phyloP scores from a whole-genome alignment of 2,329 filamentous ascomycete genomes.

The Aciculosporium take region DNA sequence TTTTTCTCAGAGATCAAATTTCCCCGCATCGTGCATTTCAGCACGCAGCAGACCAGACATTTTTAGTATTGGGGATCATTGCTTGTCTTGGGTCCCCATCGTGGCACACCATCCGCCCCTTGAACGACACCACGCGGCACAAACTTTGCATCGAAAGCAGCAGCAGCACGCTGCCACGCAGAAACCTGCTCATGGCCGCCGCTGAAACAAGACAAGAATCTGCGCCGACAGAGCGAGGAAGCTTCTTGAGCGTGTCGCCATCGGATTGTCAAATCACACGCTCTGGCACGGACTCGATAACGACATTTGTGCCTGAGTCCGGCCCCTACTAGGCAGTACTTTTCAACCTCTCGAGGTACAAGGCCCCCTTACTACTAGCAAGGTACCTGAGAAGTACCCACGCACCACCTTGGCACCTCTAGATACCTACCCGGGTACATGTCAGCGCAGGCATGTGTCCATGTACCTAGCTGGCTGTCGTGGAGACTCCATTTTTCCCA shows the following conservation, averaged over 20 bases:
- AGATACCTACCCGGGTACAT: too few relatives aligned
- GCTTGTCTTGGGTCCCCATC: slow-evolving; percentile 2
- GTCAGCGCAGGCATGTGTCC: too few relatives aligned
- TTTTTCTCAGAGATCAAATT: neutral
- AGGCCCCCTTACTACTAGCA: too few relatives aligned
- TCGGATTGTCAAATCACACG: slow-evolving; percentile 2
- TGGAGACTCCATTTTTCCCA: neutral
- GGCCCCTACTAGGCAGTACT: too few relatives aligned
- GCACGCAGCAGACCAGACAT: neutral
- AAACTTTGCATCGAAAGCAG: neutral
- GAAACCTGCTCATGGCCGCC: neutral
- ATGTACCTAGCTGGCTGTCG: too few relatives aligned
- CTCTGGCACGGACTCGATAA: neutral
- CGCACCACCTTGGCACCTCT: too few relatives aligned
- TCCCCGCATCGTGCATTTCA: slow-evolving; percentile 5
- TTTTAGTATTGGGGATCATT: neutral
- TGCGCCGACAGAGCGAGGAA: neutral
- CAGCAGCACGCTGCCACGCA: neutral
- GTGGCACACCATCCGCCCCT: neutral
- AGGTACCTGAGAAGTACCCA: too few relatives aligned
- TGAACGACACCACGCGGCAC: neutral
- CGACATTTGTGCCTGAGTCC: too few relatives aligned
- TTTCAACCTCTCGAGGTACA: too few relatives aligned
- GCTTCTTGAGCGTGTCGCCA: slow-evolving; percentile 1
- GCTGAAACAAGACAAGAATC: neutral